Base-by-base conservation (phyloP, 345 rosid species). In the Cardamine chenopodiifolia region DNA sequence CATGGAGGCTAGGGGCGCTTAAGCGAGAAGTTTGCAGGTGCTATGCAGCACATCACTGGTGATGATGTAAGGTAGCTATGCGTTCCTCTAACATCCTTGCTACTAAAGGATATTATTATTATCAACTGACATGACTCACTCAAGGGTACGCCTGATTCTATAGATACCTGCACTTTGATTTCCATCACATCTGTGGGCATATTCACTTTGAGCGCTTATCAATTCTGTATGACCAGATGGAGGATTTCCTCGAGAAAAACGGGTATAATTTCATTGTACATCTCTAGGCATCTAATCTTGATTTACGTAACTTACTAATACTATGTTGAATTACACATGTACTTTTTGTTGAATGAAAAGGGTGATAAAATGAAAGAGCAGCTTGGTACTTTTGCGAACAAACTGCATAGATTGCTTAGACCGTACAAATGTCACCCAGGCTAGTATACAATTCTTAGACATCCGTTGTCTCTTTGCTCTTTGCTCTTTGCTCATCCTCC, bases 351-450 rank as follows among this genome's bases (percentile, higher is more conserved):
- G 85, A 92, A 89, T 75, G 99, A 95, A 70, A 92, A 90, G 82
- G 86, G 91, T 67, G 99, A 92, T 79, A 95, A 92, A 84, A 87
- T 87, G 88, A 92, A 89, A 83, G 90, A 92, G 87, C 99, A 95
- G 82, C 80, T 75, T 80, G 98, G 96, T 62, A 81, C n/a, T 93
- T 81, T 94, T 87, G 14, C 87, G 99, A 83, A 86, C 97, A 68
- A 95, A 95, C 75, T 95, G 99, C 79, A 89, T 92, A 42, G 99
- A 95, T 82, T 95, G 99, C 84, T 88, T 95, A 70, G 99, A 95
- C 81, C 96, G 97, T 66, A 95, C 97, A 22, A 92, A 95, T 84
- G 99, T 95, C 71, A 95, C 99, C 23, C 97, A 95, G 93, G 97
- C 88, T 72, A 64, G 85, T 82, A 40, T 29, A 34, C 13, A 18